Percentiles rank a stretch among this genome's conserved stretches.
These are phyloP conservation scores for Ceratocystis alfenasii DNA, from an alignment of 2,329 filamentous ascomycete species.

Conservation along the genomic window DNA sequence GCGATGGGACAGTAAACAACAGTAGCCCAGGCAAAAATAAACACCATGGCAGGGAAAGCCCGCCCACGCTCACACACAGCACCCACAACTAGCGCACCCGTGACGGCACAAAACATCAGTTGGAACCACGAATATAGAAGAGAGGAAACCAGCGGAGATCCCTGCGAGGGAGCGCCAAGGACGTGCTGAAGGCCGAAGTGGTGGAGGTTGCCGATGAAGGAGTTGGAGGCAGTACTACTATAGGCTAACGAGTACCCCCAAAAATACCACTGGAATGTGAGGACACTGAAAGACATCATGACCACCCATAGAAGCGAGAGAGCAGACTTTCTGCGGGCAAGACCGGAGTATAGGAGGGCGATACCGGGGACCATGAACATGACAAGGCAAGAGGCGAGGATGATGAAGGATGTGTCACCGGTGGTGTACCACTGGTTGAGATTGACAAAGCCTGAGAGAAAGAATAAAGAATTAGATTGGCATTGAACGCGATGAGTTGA, in stretches of 20 bases:
- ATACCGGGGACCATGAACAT: slow-evolving; percentile 94
- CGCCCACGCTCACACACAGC: slow-evolving; percentile 90
- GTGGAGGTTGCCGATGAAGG: slow-evolving; percentile 80
- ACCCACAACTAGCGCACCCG: slow-evolving; percentile 80
- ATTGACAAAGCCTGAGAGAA: slow-evolving; percentile 58
- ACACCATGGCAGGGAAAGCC: slow-evolving; percentile 85
- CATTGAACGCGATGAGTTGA: not conserved
- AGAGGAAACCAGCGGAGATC: slow-evolving; percentile 76
- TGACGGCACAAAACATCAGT: slow-evolving; percentile 97
- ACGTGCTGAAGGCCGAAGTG: slow-evolving; percentile 84
- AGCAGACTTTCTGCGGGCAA: slow-evolving; percentile 94
- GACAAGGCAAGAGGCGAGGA: slow-evolving; percentile 83
- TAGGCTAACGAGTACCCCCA: slow-evolving; percentile 97
- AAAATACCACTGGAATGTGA: slow-evolving; percentile 98
- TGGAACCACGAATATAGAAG: slow-evolving; percentile 92
- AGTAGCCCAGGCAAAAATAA: slow-evolving; percentile 91
- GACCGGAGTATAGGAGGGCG: slow-evolving; percentile 91
- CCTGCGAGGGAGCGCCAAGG: slow-evolving; percentile 71
- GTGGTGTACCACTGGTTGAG: slow-evolving; percentile 91
- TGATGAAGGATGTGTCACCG: slow-evolving; percentile 88
- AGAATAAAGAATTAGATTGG: not conserved
- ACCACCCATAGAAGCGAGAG: slow-evolving; percentile 94
- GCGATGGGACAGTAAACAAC: slow-evolving; percentile 94
- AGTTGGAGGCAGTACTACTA: slow-evolving; percentile 66
- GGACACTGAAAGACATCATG: slow-evolving; percentile 83